Evolutionary conservation across 1,284 basidiomycete species (phyloP), one percentile per base, ranked within the genome.

Genomic region (Dichomitus squalens): DNA sequence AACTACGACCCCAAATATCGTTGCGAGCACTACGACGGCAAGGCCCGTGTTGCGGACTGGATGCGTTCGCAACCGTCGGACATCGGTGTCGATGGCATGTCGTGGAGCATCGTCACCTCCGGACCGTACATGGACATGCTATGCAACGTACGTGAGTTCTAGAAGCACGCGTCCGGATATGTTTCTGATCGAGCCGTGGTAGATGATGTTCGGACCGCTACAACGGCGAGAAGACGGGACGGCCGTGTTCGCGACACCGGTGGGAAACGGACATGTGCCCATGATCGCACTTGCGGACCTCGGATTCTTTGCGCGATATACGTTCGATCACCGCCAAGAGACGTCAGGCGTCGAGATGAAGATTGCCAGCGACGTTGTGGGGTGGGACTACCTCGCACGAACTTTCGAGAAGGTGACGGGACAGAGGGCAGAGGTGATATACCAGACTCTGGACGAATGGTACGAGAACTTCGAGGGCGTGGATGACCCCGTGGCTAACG

Each of bases 371-470:
- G 77, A 83, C 54, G 65, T 73, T 53, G 77, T 81, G 21, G 70
- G 68, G 7, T 79, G 77, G 75, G 73, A 79, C 18, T 70, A 78
- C 49, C 72, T 82, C 49, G 73, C 73, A 7, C 61, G 68, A 31
- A 74, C 74, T 43, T 82, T 82, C 72, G 73, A 65, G 48, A 73
- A 74, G 59, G 78, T 80, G 27, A 80, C 79, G 4, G 78, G 77
- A 1, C 60, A 73, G 59, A 73, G 73, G 43, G 77, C 76, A 0
- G 70, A 77, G 12, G 71, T 72, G 61, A 68, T 75, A 27, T 63
- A 71, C 34, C 72, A 75, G 39, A 68, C 73, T 4, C 54, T 76
- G 16, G 78, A 80, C 38, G 71, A 80, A 50, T 80, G 76, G 75
- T 74, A 75, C 57, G 65, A 43, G 0, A 74, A 74, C 55, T 70